Conservation (phyloP, 164 flowering plant species). For the Chimonanthus praecox region DNA sequence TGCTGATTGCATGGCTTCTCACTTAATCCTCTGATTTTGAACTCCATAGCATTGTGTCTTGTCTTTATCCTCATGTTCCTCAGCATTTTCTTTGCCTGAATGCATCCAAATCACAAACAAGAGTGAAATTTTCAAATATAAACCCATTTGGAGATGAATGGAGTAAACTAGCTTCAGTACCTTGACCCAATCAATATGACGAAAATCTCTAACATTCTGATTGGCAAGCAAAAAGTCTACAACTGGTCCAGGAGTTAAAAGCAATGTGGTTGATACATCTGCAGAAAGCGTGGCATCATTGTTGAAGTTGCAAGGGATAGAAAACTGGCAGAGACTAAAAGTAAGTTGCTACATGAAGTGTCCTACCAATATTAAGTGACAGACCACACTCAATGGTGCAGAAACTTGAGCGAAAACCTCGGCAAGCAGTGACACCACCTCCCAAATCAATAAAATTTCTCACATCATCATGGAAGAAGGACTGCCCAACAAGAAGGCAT, state of each 20-base stretch:
- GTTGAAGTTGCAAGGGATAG: not conserved
- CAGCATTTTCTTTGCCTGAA: constrained; percentile 61
- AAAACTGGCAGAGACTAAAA: not conserved
- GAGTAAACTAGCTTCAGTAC: constrained; percentile 19
- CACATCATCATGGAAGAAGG: constrained; percentile 69
- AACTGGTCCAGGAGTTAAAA: constrained; percentile 76
- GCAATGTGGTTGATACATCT: constrained; percentile 95
- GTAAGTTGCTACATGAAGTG: not conserved
- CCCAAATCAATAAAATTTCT: constrained; percentile 57
- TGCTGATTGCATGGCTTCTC: constrained; percentile 59
- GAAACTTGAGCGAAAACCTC: constrained; percentile 85
- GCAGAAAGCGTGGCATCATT: not conserved
- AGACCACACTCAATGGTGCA: constrained; percentile 74
- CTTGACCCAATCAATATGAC: constrained; percentile 70
- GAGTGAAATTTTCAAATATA: not conserved
- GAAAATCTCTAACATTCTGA: constrained; percentile 60
- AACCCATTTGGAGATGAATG: not conserved
- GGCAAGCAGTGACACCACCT: constrained; percentile 78
- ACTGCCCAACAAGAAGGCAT: constrained; percentile 86
- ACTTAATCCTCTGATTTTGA: constrained; percentile 78
- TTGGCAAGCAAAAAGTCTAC: constrained; percentile 69
- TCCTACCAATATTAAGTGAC: constrained; percentile 65
- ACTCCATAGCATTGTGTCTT: constrained; percentile 46
- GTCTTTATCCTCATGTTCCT: constrained; percentile 66
- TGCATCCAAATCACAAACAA: not conserved